A percentile compares a stretch with the other conserved stretches of the same genome.
Conservation (phyloP, 2,329 filamentous ascomycete species). For the Aspergillus spinulosporus region DNA sequence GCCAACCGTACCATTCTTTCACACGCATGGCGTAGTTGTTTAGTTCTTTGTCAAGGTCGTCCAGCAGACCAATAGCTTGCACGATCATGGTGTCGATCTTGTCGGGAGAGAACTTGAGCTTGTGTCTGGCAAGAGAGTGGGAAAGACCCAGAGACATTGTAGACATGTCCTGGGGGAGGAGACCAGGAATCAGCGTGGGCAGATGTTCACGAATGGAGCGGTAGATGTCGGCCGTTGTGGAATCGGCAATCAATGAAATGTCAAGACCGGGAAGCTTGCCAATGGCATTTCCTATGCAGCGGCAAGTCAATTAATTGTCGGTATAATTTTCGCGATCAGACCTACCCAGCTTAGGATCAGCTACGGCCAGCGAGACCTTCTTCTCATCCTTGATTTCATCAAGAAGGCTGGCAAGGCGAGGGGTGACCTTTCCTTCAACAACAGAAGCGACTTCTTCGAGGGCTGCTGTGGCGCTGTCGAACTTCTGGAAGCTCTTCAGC, state of each 20-base stretch:
- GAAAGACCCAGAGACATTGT: slow-evolving; percentile 96
- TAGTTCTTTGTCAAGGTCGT: slow-evolving; percentile 97
- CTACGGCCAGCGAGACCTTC: slow-evolving; percentile 91
- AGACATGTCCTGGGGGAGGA: slow-evolving; percentile 80
- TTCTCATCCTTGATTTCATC: slow-evolving; percentile 95
- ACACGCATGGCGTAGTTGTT: slow-evolving; percentile 99
- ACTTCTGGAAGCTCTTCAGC: slow-evolving; percentile 96
- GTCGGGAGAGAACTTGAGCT: slow-evolving; percentile 96
- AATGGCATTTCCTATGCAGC: slow-evolving; percentile 69
- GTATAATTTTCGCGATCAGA: slow-evolving; percentile 8
- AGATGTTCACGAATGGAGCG: slow-evolving; percentile 91
- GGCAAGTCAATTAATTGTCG: slow-evolving; percentile 19
- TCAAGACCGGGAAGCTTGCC: slow-evolving; percentile 86
- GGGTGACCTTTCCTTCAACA: slow-evolving; percentile 91
- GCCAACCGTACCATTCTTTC: slow-evolving; percentile 99
- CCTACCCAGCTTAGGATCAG: slow-evolving; percentile 80
- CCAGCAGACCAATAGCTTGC: slow-evolving; percentile 88
- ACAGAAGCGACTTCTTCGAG: slow-evolving; percentile 87
- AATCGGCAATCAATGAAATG: slow-evolving; percentile 80
- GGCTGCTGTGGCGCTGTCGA: slow-evolving; percentile 86
- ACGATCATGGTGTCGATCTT: slow-evolving; percentile 99
- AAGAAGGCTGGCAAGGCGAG: slow-evolving; percentile 77
- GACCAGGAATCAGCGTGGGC: slow-evolving; percentile 83
- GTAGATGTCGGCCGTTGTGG: slow-evolving; percentile 82
- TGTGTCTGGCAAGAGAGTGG: slow-evolving; percentile 94